Evolutionary conservation across 495 filamentous ascomycete genomes (phyloP), one percentile per base, ranked within the genome.

Genomic region (Neurospora sp.): DNA sequence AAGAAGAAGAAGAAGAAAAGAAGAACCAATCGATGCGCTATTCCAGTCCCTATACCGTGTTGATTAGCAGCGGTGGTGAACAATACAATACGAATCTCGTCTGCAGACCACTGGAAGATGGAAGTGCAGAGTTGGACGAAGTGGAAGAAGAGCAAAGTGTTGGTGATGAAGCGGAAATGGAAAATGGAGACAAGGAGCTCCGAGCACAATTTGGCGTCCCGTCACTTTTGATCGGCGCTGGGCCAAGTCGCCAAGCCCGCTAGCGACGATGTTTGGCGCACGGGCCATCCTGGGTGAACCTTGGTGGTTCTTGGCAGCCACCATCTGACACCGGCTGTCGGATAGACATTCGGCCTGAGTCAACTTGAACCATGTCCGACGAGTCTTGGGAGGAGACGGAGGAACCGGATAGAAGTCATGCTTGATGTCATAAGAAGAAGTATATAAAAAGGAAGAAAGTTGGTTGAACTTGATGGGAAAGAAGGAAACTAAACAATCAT

Each of bases 261-360:
- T 61, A 31, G 53, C 27, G 53, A 66, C 27, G 7, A 37, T 0
- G 27, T 27, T 27, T 27, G 53, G 3, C 12, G 53, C 53, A 66
- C 53, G 27, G 53, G 14, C 53, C 53, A 66, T 37, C 7, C 12
- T 66, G 2, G 0, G 14, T 66, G 53, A 66, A 66, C 53, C 53
- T 18, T 66, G 53, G 53, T 61, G 22, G 48, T 59, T 27, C 48
- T 59, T 59, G 22, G 53, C 27, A 61, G 53, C 27, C 12, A 18
- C 53, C 53, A 61, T 61, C 27, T 31, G 53, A 35, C 53, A 35
- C 53, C 53, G 48, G 31, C 70, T 68, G 37, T 40, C 61, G 22
- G 40, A 69, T 53, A 31, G 40, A 72, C 46, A 35, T 59, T 69
- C 73, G 73, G 76, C 76, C 76, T 76, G 75, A 78, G 76, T 78